phyloP scores from a whole-genome alignment of 2,329 filamentous ascomycete species.

The Pyrenochaeta sp. region DNA sequence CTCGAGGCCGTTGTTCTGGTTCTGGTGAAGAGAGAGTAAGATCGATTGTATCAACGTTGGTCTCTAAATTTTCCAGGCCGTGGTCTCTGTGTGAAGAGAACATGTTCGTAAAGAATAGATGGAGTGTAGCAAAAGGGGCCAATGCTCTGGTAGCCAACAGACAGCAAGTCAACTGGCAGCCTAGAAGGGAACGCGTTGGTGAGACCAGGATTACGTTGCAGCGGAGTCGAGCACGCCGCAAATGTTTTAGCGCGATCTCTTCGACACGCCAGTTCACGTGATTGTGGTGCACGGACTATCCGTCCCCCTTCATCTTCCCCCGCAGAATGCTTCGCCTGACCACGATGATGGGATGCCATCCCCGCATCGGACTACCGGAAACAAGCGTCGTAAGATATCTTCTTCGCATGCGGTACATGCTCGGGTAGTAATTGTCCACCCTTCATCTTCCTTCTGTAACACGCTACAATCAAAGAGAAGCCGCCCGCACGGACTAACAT shows the following conservation, averaged over 20 bases:
- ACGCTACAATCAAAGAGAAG: constrained; percentile 14
- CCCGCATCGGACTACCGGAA: too few relatives aligned
- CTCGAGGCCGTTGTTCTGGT: constrained; percentile 12
- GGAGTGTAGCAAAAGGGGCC: neutral
- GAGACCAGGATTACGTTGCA: neutral
- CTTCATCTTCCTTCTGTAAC: constrained; percentile 27
- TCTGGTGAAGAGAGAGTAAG: constrained; percentile 27
- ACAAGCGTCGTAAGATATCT: too few relatives aligned
- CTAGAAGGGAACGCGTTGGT: neutral
- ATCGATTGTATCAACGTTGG: constrained; percentile 29
- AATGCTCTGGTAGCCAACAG: neutral
- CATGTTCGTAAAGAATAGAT: constrained; percentile 3
- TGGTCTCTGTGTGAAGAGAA: constrained; percentile 6
- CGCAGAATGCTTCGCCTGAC: neutral
- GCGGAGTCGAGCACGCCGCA: neutral
- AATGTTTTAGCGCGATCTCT: neutral
- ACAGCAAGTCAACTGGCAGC: neutral
- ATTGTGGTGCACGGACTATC: neutral
- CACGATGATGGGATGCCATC: neutral
- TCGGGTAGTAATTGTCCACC: constrained; percentile 15
- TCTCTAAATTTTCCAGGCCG: neutral
- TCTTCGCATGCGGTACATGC: neutral
- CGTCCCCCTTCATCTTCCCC: neutral
- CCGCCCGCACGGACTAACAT: constrained; percentile 5
- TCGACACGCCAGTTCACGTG: constrained; percentile 8